phyloP scores from a whole-genome alignment of 768 basidiomycete species.

The Paxillus involutus region DNA sequence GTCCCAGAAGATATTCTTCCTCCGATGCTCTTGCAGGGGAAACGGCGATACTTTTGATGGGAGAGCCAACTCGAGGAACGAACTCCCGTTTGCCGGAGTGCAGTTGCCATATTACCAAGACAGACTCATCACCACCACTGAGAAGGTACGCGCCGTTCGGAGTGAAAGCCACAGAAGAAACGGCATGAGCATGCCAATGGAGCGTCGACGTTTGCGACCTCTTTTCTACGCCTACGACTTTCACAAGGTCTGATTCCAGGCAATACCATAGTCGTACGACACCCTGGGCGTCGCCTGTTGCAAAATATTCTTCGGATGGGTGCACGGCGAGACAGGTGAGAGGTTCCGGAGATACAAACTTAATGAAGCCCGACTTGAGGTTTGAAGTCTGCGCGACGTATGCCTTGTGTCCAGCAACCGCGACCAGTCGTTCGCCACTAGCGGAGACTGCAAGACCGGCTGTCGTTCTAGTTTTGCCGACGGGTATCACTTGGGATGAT shows the following conservation, averaged over 20 bases:
- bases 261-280: conserved; percentile 92
- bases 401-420: conserved; percentile 71
- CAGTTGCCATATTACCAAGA: conserved; percentile 96
- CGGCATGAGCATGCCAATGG: conserved; percentile 97
- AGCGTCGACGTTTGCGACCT: conserved; percentile 81
- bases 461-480: conserved; percentile 69
- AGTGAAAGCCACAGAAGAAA: conserved; percentile 84
- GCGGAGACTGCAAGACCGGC: conserved; percentile 71
- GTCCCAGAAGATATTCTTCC: conserved; percentile 85
- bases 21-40: conserved; percentile 50
- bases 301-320: conserved; percentile 90
- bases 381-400: conserved; percentile 66
- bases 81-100: conserved; percentile 88
- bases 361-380: conserved; percentile 67
- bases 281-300: conserved; percentile 88
- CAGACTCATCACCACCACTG: conserved; percentile 93
- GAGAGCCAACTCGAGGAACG: conserved; percentile 87
- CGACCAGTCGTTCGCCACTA: conserved; percentile 77
- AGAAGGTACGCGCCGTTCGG: conserved; percentile 89
- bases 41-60: conserved; percentile 71
- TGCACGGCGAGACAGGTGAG: conserved; percentile 87
- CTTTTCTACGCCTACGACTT: conserved; percentile 66
- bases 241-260: conserved; percentile 58
- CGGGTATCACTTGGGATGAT: conserved; percentile 48
- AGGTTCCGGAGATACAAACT: conserved; percentile 77